Percentiles rank a stretch among this genome's conserved stretches.
Evolutionary conservation across 148 eudicot genomes (phyloP).

Genomic region (Vaccinium corymbosum): DNA sequence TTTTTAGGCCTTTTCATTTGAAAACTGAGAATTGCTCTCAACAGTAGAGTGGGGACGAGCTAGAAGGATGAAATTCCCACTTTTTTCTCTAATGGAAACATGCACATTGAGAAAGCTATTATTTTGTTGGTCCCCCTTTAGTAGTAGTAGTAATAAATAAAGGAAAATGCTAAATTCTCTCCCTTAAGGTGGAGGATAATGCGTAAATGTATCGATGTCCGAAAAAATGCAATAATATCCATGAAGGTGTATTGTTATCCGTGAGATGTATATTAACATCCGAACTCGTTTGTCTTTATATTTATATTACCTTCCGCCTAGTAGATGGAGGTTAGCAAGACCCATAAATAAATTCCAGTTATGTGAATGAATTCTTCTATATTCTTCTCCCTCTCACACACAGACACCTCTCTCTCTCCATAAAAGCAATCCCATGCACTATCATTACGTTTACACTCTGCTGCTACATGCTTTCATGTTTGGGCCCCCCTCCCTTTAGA

Average conservation of each 20-base stretch:
- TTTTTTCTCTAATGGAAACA: constrained; percentile 28
- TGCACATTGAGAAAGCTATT: constrained; percentile 20
- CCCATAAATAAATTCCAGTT: too few relatives aligned
- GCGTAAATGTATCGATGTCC: too few relatives aligned
- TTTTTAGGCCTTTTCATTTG: background rate
- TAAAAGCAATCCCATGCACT: constrained; percentile 24
- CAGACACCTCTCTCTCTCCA: background rate
- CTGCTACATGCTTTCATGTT: constrained; percentile 17
- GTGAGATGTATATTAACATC: too few relatives aligned
- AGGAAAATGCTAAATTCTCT: too few relatives aligned
- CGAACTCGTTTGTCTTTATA: too few relatives aligned
- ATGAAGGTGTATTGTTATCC: too few relatives aligned
- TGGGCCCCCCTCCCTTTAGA: background rate
- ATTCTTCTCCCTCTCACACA: background rate
- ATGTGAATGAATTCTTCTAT: background rate
- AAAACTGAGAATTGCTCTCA: background rate
- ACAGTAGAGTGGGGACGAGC: constrained; percentile 15
- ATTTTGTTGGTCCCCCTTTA: constrained; percentile 12
- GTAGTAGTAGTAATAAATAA: background rate
- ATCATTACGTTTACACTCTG: constrained; percentile 20
- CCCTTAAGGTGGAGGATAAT: too few relatives aligned
- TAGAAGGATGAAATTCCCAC: background rate
- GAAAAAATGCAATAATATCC: too few relatives aligned
- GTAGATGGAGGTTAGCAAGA: too few relatives aligned
- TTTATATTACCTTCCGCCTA: too few relatives aligned